A percentile compares a stretch with the other conserved stretches of the same genome.
phyloP scores from a whole-genome alignment of 371 early-diverging fungal species.

The Apophysomyces elegans region DNA sequence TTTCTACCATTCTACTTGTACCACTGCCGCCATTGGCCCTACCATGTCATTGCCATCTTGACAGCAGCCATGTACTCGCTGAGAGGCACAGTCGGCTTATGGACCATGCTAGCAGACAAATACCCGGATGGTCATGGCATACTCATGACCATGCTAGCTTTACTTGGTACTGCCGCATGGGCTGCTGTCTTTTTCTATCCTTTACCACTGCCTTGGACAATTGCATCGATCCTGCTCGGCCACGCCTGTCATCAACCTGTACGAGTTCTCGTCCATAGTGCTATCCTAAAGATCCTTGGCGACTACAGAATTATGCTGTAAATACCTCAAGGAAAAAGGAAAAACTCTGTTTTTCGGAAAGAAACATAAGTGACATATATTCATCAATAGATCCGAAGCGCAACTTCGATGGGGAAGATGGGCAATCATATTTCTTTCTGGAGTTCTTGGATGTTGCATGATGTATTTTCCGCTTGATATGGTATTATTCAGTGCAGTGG shows the following conservation, averaged over 20 bases:
- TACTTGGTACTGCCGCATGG: constrained; percentile 7
- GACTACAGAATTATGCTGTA: constrained; percentile 43
- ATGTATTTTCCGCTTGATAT: constrained; percentile 6
- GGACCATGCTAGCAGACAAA: constrained; percentile 16
- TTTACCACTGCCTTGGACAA: not conserved
- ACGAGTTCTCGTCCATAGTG: constrained; percentile 29
- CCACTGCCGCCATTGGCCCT: constrained; percentile 10
- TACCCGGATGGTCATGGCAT: constrained; percentile 8
- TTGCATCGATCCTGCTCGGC: not conserved
- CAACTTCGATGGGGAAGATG: constrained; percentile 19
- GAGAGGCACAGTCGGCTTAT: constrained; percentile 12
- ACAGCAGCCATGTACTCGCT: constrained; percentile 15
- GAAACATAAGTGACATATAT: not conserved
- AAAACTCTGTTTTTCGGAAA: constrained; percentile 11
- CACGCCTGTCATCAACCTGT: constrained; percentile 33
- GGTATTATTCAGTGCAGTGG: not conserved
- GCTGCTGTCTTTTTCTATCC: constrained; percentile 12
- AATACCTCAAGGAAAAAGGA: not conserved
- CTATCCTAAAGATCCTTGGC: constrained; percentile 35
- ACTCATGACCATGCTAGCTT: constrained; percentile 12
- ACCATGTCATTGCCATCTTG: constrained; percentile 21
- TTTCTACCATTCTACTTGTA: constrained; percentile 20
- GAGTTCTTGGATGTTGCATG: not conserved
- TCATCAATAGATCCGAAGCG: not conserved
- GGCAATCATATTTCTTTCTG: not conserved